phyloP scores from a whole-genome alignment of 1,284 basidiomycete species.

The Sanghuangporus weigelae region DNA sequence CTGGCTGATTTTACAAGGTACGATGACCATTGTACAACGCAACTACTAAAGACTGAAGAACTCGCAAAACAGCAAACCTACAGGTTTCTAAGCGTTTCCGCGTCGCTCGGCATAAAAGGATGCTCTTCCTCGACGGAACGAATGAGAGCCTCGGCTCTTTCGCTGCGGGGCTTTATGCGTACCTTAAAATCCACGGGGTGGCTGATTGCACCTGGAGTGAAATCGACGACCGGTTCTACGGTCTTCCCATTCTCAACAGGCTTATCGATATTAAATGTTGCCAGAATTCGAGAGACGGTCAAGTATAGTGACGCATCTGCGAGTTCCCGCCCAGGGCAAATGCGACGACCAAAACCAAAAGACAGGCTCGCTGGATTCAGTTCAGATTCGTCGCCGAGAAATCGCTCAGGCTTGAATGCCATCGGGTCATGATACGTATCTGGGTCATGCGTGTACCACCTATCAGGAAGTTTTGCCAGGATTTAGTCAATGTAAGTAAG shows the following conservation, averaged over 20 bases:
- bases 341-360: conserved; percentile 15
- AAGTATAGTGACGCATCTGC: conserved; percentile 16
- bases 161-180: not conserved
- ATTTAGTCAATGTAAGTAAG: not conserved
- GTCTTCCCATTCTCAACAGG: not conserved
- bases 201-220: not conserved
- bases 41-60: not conserved
- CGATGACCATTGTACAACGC: not conserved
- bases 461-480: not conserved
- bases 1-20: not conserved
- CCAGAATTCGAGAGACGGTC: conserved; percentile 13
- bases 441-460: conserved; percentile 13
- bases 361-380: conserved; percentile 3
- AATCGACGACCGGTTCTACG: not conserved
- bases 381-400: conserved; percentile 18
- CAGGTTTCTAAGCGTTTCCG: not conserved
- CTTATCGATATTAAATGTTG: conserved; percentile 16
- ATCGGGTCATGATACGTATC: conserved; percentile 22
- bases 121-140: conserved; percentile 3
- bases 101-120: conserved; percentile 5
- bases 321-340: conserved; percentile 18
- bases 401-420: conserved; percentile 27
- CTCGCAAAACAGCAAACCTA: not conserved
- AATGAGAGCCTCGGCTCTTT: conserved; percentile 4
- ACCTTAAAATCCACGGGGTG: conserved; percentile 3